These are phyloP conservation scores for Monosporascus sp. DNA, from an alignment of 2,329 filamentous ascomycete genomes.

Conservation along the genomic window DNA sequence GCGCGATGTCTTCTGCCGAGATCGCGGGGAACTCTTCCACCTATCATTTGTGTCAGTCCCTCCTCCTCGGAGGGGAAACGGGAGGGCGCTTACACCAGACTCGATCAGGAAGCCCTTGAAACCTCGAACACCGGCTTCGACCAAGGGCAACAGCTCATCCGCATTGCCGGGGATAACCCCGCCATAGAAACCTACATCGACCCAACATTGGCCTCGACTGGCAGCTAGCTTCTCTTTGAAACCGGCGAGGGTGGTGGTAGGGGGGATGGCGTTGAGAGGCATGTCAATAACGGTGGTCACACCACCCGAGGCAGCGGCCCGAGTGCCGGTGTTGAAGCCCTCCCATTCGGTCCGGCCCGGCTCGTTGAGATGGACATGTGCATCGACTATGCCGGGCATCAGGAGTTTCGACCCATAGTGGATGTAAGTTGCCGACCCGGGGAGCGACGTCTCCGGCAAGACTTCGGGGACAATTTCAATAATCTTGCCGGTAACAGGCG, in stretches of 20 bases:
- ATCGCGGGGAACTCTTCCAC: conserved; percentile 95
- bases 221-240: conserved; percentile 82
- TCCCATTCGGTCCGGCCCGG: conserved; percentile 98
- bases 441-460: conserved; percentile 71
- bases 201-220: conserved; percentile 86
- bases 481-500: conserved; percentile 76
- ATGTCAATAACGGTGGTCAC: conserved; percentile 97
- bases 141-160: conserved; percentile 69
- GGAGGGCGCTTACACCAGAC: conserved; percentile 68
- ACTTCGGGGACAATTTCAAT: conserved; percentile 67
- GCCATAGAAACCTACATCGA: conserved; percentile 97
- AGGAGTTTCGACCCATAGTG: conserved; percentile 83
- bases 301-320: conserved; percentile 89
- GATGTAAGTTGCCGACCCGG: conserved; percentile 64
- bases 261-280: conserved; percentile 94
- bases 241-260: conserved; percentile 81
- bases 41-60: conserved; percentile 37
- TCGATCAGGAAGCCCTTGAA: conserved; percentile 99
- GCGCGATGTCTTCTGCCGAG: conserved; percentile 69
- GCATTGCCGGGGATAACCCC: conserved; percentile 90
- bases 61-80: background rate
- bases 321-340: conserved; percentile 91
- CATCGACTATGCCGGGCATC: conserved; percentile 88
- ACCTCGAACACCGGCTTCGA: conserved; percentile 80
- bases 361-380: conserved; percentile 96